These are phyloP conservation scores for Ceratocystis papillata DNA, from an alignment of 2,329 filamentous ascomycete species.

Conservation along the genomic window DNA sequence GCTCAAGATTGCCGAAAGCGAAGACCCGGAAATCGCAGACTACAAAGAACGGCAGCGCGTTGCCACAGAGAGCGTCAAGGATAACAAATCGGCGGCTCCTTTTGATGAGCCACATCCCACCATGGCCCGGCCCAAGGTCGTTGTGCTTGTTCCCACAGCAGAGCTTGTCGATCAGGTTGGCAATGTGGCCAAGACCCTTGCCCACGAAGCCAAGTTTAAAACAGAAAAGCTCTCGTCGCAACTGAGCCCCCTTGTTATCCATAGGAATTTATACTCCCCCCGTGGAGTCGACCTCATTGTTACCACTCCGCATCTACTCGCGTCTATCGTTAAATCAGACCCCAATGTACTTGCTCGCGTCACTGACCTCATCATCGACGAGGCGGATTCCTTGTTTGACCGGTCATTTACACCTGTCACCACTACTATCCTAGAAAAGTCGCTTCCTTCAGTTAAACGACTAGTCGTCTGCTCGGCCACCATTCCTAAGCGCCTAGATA, in stretches of 20 bases:
- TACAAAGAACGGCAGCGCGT: constrained; percentile 46
- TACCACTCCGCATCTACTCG: constrained; percentile 77
- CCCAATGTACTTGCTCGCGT: constrained; percentile 90
- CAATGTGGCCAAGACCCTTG: constrained; percentile 65
- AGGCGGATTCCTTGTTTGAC: constrained; percentile 92
- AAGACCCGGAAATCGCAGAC: constrained; percentile 47
- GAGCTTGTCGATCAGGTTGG: constrained; percentile 87
- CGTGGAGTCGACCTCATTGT: constrained; percentile 76
- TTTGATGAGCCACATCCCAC: constrained; percentile 61
- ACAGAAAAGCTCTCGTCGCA: constrained; percentile 71
- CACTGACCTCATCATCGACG: constrained; percentile 78
- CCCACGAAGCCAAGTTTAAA: constrained; percentile 79
- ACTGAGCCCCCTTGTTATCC: constrained; percentile 66
- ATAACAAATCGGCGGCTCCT: constrained; percentile 45
- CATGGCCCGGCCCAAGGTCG: constrained; percentile 66
- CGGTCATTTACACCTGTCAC: constrained; percentile 82
- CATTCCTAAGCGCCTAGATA: constrained; percentile 81
- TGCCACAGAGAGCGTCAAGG: constrained; percentile 46
- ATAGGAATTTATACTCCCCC: constrained; percentile 70
- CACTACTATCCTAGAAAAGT: constrained; percentile 68
- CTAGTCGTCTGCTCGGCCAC: constrained; percentile 91
- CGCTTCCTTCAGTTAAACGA: constrained; percentile 70
- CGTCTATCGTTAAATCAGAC: constrained; percentile 77
- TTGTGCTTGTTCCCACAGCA: constrained; percentile 83
- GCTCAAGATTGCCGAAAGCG: constrained; percentile 62